Conservation (phyloP, 495 filamentous ascomycete genomes). For the Aspergillus saccharolyticus region DNA sequence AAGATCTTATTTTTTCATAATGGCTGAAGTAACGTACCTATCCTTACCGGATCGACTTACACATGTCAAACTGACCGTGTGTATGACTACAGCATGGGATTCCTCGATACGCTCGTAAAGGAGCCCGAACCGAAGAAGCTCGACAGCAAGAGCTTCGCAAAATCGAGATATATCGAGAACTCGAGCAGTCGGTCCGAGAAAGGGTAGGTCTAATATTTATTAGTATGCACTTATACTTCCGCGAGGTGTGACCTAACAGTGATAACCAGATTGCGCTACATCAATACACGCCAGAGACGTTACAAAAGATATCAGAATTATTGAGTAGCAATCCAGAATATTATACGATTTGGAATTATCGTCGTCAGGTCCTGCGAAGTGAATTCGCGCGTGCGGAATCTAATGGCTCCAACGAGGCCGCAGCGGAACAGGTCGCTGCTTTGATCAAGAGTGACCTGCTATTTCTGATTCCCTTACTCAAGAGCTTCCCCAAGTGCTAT, state of each 20-base stretch:
- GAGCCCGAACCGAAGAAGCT: conserved; percentile 56
- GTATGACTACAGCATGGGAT: conserved; percentile 64
- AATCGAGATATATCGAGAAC: conserved; percentile 70
- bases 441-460: conserved; percentile 64
- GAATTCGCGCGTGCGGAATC: conserved; percentile 34
- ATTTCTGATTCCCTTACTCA: conserved; percentile 78
- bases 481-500: conserved; percentile 92
- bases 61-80: conserved; percentile 13
- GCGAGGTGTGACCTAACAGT: not conserved
- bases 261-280: conserved; percentile 45
- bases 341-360: conserved; percentile 97
- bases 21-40: not conserved
- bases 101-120: conserved; percentile 53
- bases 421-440: conserved; percentile 32
- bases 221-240: not conserved
- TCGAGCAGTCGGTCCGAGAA: conserved; percentile 60
- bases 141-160: conserved; percentile 64
- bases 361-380: conserved; percentile 59
- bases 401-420: conserved; percentile 15
- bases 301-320: conserved; percentile 73
- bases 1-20: not conserved
- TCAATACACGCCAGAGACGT: conserved; percentile 59
- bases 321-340: conserved; percentile 90
- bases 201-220: conserved; percentile 52
- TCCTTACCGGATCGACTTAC: not conserved